These are phyloP conservation scores for Pyronema omphalodes DNA, from an alignment of 495 filamentous ascomycete species.

Conservation along the genomic window DNA sequence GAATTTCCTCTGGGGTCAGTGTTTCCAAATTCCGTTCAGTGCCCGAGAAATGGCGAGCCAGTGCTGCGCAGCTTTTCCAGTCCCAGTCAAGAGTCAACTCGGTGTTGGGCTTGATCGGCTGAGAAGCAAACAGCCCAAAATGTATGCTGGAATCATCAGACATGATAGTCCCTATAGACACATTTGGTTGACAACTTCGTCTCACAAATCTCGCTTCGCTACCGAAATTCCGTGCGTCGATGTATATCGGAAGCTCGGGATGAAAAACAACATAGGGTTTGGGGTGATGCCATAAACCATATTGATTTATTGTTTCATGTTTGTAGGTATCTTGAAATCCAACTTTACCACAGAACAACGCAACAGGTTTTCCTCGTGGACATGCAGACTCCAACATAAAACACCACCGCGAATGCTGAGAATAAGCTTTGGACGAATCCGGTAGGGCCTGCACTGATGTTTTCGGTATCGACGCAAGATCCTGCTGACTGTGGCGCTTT, in stretches of 20 bases:
- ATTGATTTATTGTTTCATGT: slow-evolving; percentile 51
- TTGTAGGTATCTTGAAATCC: slow-evolving; percentile 63
- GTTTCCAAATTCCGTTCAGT: slow-evolving; percentile 25
- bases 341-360: slow-evolving; percentile 74
- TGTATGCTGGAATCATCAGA: slow-evolving; percentile 52
- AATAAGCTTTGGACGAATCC: slow-evolving; percentile 10
- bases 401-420: slow-evolving; percentile 40
- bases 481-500: slow-evolving; percentile 6
- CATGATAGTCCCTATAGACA: slow-evolving; percentile 61
- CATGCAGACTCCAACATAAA: slow-evolving; percentile 42
- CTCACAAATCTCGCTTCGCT: slow-evolving; percentile 68
- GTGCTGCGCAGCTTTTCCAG: slow-evolving; percentile 25
- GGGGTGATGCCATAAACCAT: slow-evolving; percentile 56
- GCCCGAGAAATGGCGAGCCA: slow-evolving; percentile 26
- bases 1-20: slow-evolving; percentile 30
- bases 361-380: slow-evolving; percentile 53
- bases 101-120: slow-evolving; percentile 40
- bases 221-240: slow-evolving; percentile 74
- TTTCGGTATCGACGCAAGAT: slow-evolving; percentile 12
- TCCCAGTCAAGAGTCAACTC: slow-evolving; percentile 55
- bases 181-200: slow-evolving; percentile 75
- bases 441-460: slow-evolving; percentile 12
- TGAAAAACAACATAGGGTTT: slow-evolving; percentile 77
- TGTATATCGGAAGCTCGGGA: slow-evolving; percentile 63
- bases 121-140: slow-evolving; percentile 75